phyloP scores from a whole-genome alignment of 2,329 filamentous ascomycete genomes.

The Chaetothyriales sp. region DNA sequence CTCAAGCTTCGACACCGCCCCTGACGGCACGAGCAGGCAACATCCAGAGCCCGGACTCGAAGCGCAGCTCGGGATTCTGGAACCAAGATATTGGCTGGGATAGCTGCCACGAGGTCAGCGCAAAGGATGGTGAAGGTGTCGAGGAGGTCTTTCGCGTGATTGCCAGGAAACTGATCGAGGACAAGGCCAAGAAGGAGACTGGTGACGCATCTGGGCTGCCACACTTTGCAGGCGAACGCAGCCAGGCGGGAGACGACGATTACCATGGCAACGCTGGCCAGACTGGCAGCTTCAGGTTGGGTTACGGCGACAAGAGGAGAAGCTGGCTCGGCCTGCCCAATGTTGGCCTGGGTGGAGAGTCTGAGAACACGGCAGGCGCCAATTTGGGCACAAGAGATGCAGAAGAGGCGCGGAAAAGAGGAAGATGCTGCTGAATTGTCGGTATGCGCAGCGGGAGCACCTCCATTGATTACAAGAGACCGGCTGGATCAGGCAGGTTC shows the following conservation, averaged over 20 bases:
- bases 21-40: conserved; percentile 32
- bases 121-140: conserved; percentile 85
- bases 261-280: conserved; percentile 22
- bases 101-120: conserved; percentile 90
- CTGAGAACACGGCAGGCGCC: conserved; percentile 21
- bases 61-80: conserved; percentile 45
- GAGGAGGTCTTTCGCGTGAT: conserved; percentile 91
- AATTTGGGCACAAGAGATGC: conserved; percentile 21
- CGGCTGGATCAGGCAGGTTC: too few species aligned
- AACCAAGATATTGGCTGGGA: conserved; percentile 90
- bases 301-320: conserved; percentile 40
- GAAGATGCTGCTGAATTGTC: conserved; percentile 27
- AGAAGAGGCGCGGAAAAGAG: conserved; percentile 19
- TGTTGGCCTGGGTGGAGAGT: conserved; percentile 21
- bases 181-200: conserved; percentile 43
- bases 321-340: conserved; percentile 51
- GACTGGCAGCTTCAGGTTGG: conserved; percentile 45
- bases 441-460: too few species aligned
- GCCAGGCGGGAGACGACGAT: conserved; percentile 17
- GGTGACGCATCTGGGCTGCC: conserved; percentile 33
- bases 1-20: conserved; percentile 50
- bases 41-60: conserved; percentile 27
- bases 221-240: conserved; percentile 30
- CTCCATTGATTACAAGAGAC: too few species aligned
- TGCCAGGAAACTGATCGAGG: conserved; percentile 69